phyloP scores from a whole-genome alignment of 1,284 basidiomycete species.

The Boletus nobilissimus region DNA sequence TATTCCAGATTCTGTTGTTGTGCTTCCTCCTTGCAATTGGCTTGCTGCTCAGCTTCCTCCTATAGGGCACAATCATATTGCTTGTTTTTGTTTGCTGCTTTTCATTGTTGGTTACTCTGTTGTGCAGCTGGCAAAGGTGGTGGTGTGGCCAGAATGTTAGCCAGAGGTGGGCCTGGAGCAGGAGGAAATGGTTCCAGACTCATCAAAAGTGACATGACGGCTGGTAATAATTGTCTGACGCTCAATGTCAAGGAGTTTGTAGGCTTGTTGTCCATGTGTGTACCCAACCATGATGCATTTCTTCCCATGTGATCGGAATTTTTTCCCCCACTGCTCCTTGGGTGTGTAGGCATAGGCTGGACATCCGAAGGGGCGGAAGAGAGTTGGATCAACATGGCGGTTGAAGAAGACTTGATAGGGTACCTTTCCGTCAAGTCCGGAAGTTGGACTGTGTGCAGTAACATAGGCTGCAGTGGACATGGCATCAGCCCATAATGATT shows the following conservation, averaged over 20 bases:
- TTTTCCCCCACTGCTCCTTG: slow-evolving; percentile 21
- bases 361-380: slow-evolving; percentile 6
- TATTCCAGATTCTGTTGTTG: no score
- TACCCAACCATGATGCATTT: slow-evolving; percentile 12
- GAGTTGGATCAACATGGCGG: neutral
- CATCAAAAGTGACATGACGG: slow-evolving; percentile 7
- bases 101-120: no score
- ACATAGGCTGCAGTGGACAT: slow-evolving; percentile 26
- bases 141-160: no score
- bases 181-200: neutral
- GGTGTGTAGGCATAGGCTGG: neutral
- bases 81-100: no score
- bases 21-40: no score
- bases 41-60: no score
- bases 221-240: slow-evolving; percentile 7
- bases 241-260: slow-evolving; percentile 24
- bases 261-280: slow-evolving; percentile 17
- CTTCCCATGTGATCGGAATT: no score
- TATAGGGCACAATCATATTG: no score
- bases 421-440: neutral
- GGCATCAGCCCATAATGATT: slow-evolving; percentile 42
- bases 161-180: no score
- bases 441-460: neutral
- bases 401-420: slow-evolving; percentile 8
- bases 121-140: no score